Evolutionary conservation across 1,139 yeast genomes (phyloP).

Genomic region (Meyerozyma smithsonii): DNA sequence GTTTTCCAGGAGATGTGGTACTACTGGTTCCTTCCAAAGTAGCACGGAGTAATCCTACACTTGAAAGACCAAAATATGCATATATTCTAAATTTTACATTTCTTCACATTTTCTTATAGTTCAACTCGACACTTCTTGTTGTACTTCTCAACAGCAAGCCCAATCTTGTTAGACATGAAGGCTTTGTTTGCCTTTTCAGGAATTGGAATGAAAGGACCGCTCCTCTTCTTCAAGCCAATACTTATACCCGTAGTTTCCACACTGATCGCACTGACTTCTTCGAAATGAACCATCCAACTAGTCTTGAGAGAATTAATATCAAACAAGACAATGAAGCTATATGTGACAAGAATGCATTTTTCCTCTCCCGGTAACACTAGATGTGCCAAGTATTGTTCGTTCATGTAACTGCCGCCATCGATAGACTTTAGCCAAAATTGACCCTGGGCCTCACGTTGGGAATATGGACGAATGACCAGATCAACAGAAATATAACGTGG

Average conservation of each 20-base stretch:
- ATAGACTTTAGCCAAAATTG: conserved; percentile 85
- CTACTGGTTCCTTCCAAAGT: not conserved
- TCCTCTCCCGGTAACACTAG: conserved; percentile 78
- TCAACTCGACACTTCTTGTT: conserved; percentile 56
- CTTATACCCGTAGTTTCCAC: conserved; percentile 79
- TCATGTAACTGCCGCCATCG: conserved; percentile 71
- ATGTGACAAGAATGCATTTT: conserved; percentile 71
- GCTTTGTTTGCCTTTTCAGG: conserved; percentile 62
- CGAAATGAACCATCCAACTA: conserved; percentile 64
- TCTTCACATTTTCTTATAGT: conserved; percentile 13
- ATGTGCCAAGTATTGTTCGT: conserved; percentile 82
- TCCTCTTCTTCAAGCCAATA: conserved; percentile 54
- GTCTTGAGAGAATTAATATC: conserved; percentile 56
- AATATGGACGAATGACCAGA: conserved; percentile 67
- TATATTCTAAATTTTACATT: not conserved
- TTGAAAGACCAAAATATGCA: too few relatives aligned
- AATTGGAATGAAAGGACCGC: conserved; percentile 76
- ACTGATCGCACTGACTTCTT: conserved; percentile 60
- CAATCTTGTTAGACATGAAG: conserved; percentile 69
- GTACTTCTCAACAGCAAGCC: conserved; percentile 74
- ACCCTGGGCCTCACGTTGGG: conserved; percentile 87
- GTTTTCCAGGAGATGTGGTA: conserved; percentile 13
- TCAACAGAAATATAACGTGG: conserved; percentile 73
- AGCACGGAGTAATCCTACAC: too few relatives aligned
- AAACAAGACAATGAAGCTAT: conserved; percentile 63